phyloP scores from a whole-genome alignment of 2,329 filamentous ascomycete genomes.

The Penicillium brasilianum region DNA sequence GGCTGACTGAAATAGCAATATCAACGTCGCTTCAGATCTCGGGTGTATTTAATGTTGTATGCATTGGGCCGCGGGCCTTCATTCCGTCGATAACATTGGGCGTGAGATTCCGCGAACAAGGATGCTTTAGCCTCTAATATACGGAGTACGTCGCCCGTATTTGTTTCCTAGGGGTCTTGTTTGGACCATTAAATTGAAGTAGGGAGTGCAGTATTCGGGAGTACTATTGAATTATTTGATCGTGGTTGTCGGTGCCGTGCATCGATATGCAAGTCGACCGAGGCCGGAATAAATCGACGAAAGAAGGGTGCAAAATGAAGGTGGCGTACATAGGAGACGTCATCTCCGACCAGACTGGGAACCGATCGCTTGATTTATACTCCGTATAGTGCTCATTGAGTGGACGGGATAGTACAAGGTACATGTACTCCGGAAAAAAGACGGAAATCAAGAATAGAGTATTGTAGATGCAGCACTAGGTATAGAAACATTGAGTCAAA shows the following conservation, averaged over 20 bases:
- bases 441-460: background rate
- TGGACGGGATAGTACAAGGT: too few species aligned
- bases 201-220: background rate
- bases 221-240: background rate
- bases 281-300: background rate
- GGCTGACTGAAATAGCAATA: background rate
- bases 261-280: background rate
- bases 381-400: too few species aligned
- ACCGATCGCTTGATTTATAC: background rate
- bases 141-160: background rate
- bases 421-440: background rate
- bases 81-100: background rate
- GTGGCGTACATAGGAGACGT: conserved; percentile 5
- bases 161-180: background rate
- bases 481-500: background rate
- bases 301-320: background rate
- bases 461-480: too few species aligned
- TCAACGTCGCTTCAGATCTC: background rate
- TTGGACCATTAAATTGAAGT: background rate
- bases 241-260: background rate
- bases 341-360: background rate
- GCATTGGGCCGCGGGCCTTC: background rate
- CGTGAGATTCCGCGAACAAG: background rate
- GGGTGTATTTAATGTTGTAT: background rate
- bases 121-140: background rate